Evolutionary conservation across 1,139 yeast genomes (phyloP).

Genomic region (Hyphopichia buzzinii): DNA sequence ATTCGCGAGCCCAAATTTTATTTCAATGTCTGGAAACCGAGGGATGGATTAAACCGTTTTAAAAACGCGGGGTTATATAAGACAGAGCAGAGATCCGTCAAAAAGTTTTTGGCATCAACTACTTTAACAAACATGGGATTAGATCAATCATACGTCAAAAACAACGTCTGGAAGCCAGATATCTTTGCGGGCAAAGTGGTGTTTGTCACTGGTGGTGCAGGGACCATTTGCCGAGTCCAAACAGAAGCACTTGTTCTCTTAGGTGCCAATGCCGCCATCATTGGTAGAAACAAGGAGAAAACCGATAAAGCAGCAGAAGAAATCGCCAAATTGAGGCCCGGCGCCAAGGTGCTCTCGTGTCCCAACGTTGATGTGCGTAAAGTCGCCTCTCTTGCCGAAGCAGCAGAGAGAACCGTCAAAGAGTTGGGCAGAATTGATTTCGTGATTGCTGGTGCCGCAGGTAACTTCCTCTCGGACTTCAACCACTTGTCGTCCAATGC

Average conservation of each 20-base stretch:
- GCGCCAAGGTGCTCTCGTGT: conserved; percentile 64
- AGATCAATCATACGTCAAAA: conserved; percentile 24
- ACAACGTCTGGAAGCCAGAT: conserved; percentile 49
- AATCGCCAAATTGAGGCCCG: conserved; percentile 52
- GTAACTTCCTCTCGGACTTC: conserved; percentile 82
- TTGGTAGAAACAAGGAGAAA: conserved; percentile 71
- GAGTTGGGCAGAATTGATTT: conserved; percentile 74
- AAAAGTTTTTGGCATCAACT: no score
- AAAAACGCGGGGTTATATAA: background rate
- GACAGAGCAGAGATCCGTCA: no score
- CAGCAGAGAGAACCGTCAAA: conserved; percentile 62
- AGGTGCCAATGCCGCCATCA: conserved; percentile 83
- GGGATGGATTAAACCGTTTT: no score
- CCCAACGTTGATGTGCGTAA: conserved; percentile 77
- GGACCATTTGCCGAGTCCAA: conserved; percentile 86
- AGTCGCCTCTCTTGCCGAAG: conserved; percentile 52
- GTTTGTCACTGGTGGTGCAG: conserved; percentile 94
- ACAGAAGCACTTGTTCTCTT: conserved; percentile 75
- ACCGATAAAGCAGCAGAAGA: conserved; percentile 70
- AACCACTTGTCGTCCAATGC: conserved; percentile 79
- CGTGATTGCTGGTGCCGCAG: conserved; percentile 95
- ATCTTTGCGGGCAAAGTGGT: conserved; percentile 80
- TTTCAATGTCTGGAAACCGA: no score
- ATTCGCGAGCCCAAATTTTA: no score
- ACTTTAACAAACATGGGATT: conserved; percentile 13